Conservation (phyloP, 2,329 filamentous ascomycete species). For the Xylariaceae sp. region DNA sequence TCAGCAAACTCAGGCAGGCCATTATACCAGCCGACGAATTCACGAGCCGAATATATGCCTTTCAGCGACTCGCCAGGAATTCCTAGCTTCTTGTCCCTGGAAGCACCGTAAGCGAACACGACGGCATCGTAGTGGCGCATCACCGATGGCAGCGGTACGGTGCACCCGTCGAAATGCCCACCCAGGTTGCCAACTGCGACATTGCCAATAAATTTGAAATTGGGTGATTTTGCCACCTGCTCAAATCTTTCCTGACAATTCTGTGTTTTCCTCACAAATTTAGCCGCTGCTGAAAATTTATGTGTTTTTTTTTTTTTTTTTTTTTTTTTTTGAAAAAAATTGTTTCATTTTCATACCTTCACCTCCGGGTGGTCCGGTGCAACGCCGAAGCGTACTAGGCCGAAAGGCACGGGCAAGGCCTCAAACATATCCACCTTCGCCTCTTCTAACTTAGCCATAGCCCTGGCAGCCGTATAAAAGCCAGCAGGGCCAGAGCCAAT, state of each 20-base stretch:
- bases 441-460: slow-evolving; percentile 70
- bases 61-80: slow-evolving; percentile 75
- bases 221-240: slow-evolving; percentile 75
- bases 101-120: slow-evolving; percentile 88
- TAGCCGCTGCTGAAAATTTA: not conserved
- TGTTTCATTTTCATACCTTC: slow-evolving; percentile 75
- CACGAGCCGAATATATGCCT: slow-evolving; percentile 81
- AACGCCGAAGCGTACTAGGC: slow-evolving; percentile 87
- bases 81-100: slow-evolving; percentile 72
- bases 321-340: too few species aligned
- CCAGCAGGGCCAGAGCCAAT: slow-evolving; percentile 93
- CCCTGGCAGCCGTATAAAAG: slow-evolving; percentile 87
- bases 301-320: not conserved
- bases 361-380: slow-evolving; percentile 99
- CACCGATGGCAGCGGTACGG: slow-evolving; percentile 63
- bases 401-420: slow-evolving; percentile 85
- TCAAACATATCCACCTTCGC: slow-evolving; percentile 94
- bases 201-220: slow-evolving; percentile 91
- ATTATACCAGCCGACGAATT: slow-evolving; percentile 98
- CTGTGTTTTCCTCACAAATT: slow-evolving; percentile 40
- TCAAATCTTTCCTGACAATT: slow-evolving; percentile 94
- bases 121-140: slow-evolving; percentile 86
- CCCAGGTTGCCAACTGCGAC: slow-evolving; percentile 64
- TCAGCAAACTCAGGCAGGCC: slow-evolving; percentile 77
- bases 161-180: slow-evolving; percentile 39